Evolutionary conservation across 768 basidiomycete species (phyloP), one percentile per base, ranked within the genome.

Genomic region (Pleurotus tuber-regium): DNA sequence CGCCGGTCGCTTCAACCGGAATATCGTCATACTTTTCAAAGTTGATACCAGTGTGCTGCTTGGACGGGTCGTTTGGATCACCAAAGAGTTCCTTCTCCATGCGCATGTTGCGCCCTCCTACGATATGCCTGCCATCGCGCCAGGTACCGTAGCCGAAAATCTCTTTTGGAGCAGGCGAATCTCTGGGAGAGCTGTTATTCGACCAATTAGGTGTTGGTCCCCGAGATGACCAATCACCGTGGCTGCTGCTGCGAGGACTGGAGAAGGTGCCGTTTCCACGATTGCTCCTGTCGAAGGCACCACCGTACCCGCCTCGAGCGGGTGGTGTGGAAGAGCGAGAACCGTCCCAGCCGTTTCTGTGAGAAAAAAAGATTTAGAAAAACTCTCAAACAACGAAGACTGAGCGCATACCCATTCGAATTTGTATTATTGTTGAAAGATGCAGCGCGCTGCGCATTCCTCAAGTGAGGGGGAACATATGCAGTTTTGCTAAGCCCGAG

Each of bases 11-110:
- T 73, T 98, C 97, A 59, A 99, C 95, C 57, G 97, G 97, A 65
- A 99, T 99, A 67, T 98, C 96, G 70, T 97, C 97, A 63, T 98
- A 99, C 72, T 97, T 97, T 75, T 99, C 97, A 65, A 99, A 99
- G 75, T 99, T 99, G 75, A 99, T 98, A 57, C 97, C 97, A 38
- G 95, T 96, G 66, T 92, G 86, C 68, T 97, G 89, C 65, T 90
- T 91, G 53, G 83, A 84, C 19, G 87, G 82, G 67, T 98, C 96
- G 40, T 80, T 75, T 12, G 16, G 35, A 57, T 96, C 94, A 50
- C 97, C 97, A 61, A 87, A 99, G 31, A 99, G 87, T 64, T 98
- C 95, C 73, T 92, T 94, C 75, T 99, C 97, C 60, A 95, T 78
- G 59, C 94, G 86, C 65, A 74, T 72, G 75, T 95, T 97, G 61